These are phyloP conservation scores for Silene latifolia DNA, from an alignment of 148 eudicot genomes.

Conservation along the genomic window DNA sequence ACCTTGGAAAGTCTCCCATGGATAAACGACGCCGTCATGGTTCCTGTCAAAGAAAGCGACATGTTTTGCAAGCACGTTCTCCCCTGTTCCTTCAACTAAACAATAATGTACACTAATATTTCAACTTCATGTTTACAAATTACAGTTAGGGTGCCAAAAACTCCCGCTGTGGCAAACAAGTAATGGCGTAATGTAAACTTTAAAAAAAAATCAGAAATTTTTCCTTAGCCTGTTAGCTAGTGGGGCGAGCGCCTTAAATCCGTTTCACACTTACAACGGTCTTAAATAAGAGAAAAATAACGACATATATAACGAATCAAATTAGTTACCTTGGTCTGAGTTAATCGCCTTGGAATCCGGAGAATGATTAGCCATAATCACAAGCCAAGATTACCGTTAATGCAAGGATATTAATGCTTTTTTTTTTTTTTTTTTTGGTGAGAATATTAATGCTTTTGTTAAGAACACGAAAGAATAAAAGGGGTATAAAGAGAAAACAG, in stretches of 20 bases:
- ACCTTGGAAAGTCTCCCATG: slow-evolving; percentile 80
- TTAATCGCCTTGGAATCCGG: background rate
- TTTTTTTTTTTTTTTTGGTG: too few relatives aligned
- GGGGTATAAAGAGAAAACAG: background rate
- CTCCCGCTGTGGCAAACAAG: too few relatives aligned
- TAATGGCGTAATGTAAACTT: too few relatives aligned
- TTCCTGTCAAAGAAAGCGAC: slow-evolving; percentile 68
- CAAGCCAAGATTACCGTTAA: background rate
- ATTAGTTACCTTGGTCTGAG: slow-evolving; percentile 1
- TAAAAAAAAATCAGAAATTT: too few relatives aligned
- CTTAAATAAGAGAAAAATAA: too few relatives aligned
- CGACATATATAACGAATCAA: background rate
- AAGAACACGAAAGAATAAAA: background rate
- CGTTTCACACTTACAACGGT: too few relatives aligned
- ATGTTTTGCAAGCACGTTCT: slow-evolving; percentile 55
- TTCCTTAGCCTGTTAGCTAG: too few relatives aligned
- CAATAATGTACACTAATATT: background rate
- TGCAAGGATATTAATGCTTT: background rate
- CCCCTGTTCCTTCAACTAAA: slow-evolving; percentile 21
- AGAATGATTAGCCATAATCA: slow-evolving; percentile 5
- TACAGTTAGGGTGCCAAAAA: too few relatives aligned
- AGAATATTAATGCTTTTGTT: too few relatives aligned
- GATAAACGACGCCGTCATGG: slow-evolving; percentile 74
- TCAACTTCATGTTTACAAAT: background rate
- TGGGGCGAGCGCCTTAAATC: too few relatives aligned